These are phyloP conservation scores for Podila clonocystis DNA, from an alignment of 192 early-diverging fungal species.

Conservation along the genomic window DNA sequence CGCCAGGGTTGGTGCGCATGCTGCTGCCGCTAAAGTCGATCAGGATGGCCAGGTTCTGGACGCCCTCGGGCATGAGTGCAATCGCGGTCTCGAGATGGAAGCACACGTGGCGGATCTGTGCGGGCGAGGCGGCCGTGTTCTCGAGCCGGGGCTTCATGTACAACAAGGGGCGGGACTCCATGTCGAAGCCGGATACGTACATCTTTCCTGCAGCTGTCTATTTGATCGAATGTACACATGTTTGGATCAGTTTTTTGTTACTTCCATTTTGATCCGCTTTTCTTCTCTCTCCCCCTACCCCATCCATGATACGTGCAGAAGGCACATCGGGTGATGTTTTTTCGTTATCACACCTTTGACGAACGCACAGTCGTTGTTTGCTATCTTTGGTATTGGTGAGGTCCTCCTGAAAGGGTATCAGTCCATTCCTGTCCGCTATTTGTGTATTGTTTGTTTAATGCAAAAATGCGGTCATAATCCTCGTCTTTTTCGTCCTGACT, in stretches of 20 bases:
- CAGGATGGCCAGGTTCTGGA: conserved; percentile 81
- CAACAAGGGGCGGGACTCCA: conserved; percentile 74
- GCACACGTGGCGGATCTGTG: conserved; percentile 84
- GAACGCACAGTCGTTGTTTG: too few species aligned
- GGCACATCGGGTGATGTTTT: too few species aligned
- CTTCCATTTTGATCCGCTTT: not conserved
- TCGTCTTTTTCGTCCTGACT: too few species aligned
- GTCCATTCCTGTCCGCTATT: too few species aligned
- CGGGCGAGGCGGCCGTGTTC: conserved; percentile 77
- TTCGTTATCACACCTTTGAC: too few species aligned
- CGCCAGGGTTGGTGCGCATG: conserved; percentile 72
- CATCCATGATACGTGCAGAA: too few species aligned
- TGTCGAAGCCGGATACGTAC: conserved; percentile 87
- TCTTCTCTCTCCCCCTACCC: not conserved
- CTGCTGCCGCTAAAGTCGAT: conserved; percentile 83
- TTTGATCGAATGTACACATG: not conserved
- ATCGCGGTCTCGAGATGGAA: conserved; percentile 86
- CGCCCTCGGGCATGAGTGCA: conserved; percentile 75
- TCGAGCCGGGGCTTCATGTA: conserved; percentile 83
- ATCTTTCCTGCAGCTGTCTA: conserved; percentile 82
- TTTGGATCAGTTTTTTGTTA: not conserved
- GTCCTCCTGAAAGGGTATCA: too few species aligned
- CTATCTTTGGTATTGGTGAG: too few species aligned
- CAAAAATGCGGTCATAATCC: too few species aligned
- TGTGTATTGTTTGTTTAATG: too few species aligned